Evolutionary conservation across 164 flowering plant genomes (phyloP), one percentile per base, ranked within the genome.

Genomic region (Kalanchoe fedtschenkoi): DNA sequence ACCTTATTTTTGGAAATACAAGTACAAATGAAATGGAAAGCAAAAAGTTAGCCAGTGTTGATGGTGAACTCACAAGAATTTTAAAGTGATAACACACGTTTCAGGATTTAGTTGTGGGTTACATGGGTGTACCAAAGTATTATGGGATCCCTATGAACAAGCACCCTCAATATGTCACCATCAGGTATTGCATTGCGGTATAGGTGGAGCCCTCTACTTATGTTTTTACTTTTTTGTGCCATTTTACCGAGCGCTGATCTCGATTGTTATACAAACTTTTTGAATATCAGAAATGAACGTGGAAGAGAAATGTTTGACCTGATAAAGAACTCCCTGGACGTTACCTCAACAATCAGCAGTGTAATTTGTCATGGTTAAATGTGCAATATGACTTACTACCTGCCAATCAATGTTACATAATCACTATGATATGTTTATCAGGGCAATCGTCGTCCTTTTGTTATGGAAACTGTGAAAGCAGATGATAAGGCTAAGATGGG

Each of bases 61-160:
- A 26, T 51, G 1, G 11, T 51, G 21, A 44, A 26, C 51, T n/a
- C 21, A 9, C 39, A 37, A 37, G 39, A 37, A 37, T 8, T 11
- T 2, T 51, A 6, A 51, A 17, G 60, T 33, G 41, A 32, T 34
- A 58, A 33, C 34, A 28, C 61, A 11, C 58, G 57, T 32, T 62
- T n/a, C 77, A 93, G 99, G 99, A 93, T 80, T 72, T 93, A 69
- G 99, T 93, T 65, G 95, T 93, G 58, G 99, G 99, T 44, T 93
- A 93, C 80, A 93, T 93, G 99, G 99, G 99, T 56, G 99, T 93
- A 60, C 99, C 96, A 44, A 93, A 93, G 63, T 90, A 86, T 73
- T 62, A 78, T 63, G 95, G 96, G 70, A 44, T 88, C 67, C 85
- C 86, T 77, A 93, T 93, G 99, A 80, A 91, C 38, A 80, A 85